Evolutionary conservation across 192 early-diverging fungal species (phyloP).

Genomic region (Podila minutissima): DNA sequence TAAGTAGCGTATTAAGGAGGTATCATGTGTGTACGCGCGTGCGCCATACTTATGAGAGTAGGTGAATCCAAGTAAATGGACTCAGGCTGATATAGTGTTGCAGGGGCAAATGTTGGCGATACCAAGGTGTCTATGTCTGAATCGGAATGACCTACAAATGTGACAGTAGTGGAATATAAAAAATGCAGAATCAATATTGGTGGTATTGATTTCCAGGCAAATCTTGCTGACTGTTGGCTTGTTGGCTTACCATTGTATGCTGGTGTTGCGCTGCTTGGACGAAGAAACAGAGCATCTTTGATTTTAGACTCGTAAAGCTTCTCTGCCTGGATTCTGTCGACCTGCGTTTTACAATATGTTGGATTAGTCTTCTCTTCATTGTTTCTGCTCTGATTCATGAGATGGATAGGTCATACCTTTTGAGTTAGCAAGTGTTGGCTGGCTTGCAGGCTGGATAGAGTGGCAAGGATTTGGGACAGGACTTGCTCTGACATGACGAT

Average conservation of each 20-base stretch:
- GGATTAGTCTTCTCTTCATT: background rate
- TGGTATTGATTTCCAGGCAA: background rate
- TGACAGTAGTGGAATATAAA: background rate
- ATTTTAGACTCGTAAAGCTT: constrained; percentile 11
- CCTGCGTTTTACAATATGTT: background rate
- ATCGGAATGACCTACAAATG: constrained; percentile 30
- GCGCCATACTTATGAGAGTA: constrained; percentile 34
- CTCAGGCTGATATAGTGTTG: background rate
- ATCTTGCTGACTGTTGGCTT: background rate
- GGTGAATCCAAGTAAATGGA: constrained; percentile 26
- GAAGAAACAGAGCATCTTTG: constrained; percentile 8
- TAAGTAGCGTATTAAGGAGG: background rate
- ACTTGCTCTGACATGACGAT: constrained; percentile 35
- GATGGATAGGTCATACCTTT: constrained; percentile 17
- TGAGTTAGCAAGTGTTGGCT: constrained; percentile 33
- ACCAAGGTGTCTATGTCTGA: constrained; percentile 41
- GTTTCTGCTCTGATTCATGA: background rate
- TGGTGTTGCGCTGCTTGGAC: constrained; percentile 6
- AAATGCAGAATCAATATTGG: background rate
- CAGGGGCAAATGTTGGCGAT: constrained; percentile 16
- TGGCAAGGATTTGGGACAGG: constrained; percentile 34
- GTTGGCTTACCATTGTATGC: too few relatives aligned
- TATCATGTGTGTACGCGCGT: too few relatives aligned
- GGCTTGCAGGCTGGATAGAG: constrained; percentile 22
- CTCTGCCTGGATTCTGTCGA: constrained; percentile 39